A percentile compares a stretch with the other conserved stretches of the same genome.
Evolutionary conservation across 306 rosid species (phyloP).

Genomic region (Sicyos baderoa): DNA sequence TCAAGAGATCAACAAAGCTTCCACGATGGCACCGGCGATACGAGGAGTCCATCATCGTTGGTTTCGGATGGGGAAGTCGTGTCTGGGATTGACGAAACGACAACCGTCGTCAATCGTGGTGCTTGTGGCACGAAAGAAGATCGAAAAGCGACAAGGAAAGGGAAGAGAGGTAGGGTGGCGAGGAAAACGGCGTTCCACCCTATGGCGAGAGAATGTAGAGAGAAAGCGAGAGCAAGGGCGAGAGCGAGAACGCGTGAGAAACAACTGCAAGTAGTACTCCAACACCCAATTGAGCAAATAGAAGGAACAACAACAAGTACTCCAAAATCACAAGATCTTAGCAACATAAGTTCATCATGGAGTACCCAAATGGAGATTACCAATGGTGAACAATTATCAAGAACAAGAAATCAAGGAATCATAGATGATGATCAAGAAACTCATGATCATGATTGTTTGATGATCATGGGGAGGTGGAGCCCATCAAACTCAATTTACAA

Average conservation of each 20-base stretch:
- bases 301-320: background rate
- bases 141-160: background rate
- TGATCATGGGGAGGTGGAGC: conserved; percentile 48
- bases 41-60: conserved; percentile 31
- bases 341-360: conserved; percentile 35
- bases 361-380: conserved; percentile 36
- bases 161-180: conserved; percentile 21
- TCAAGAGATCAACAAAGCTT: conserved; percentile 18
- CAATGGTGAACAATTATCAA: conserved; percentile 39
- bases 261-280: conserved; percentile 12
- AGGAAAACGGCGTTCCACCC: conserved; percentile 27
- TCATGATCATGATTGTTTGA: conserved; percentile 22
- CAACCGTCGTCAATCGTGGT: conserved; percentile 1
- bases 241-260: conserved; percentile 52
- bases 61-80: conserved; percentile 68
- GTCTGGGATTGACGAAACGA: conserved; percentile 31
- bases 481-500: conserved; percentile 35
- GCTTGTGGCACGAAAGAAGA: conserved; percentile 16
- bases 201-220: conserved; percentile 44
- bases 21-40: background rate
- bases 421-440: conserved; percentile 23
- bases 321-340: conserved; percentile 4
- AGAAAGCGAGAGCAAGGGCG: conserved; percentile 67
- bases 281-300: background rate
- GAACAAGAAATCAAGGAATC: conserved; percentile 32